These are phyloP conservation scores for Arthroderma uncinatum DNA, from an alignment of 2,329 filamentous ascomycete species.

Conservation along the genomic window DNA sequence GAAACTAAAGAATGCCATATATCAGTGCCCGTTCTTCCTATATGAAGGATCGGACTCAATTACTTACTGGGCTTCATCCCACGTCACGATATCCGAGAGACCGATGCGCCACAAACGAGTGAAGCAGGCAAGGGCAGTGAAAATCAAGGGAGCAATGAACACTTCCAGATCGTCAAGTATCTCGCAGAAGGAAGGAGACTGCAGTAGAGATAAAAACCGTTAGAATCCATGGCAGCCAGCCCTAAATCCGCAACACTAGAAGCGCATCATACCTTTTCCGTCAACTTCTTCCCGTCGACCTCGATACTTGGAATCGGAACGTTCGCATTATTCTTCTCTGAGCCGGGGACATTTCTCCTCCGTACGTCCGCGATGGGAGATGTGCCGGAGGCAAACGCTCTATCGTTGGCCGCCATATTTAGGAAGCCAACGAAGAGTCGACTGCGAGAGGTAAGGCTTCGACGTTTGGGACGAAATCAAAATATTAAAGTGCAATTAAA, in stretches of 20 bases:
- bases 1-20: slow-evolving; percentile 26
- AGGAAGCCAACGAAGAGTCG: not conserved
- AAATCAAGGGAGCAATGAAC: slow-evolving; percentile 52
- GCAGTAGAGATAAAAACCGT: not conserved
- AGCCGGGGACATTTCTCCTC: slow-evolving; percentile 32
- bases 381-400: slow-evolving; percentile 27
- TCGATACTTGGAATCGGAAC: slow-evolving; percentile 16
- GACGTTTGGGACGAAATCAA: not conserved
- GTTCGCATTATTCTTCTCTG: slow-evolving; percentile 21
- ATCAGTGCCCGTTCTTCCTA: not conserved
- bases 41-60: slow-evolving; percentile 6
- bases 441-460: not conserved
- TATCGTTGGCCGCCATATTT: slow-evolving; percentile 25
- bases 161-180: slow-evolving; percentile 49
- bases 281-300: slow-evolving; percentile 27
- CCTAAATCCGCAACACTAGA: not conserved
- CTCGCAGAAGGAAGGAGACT: slow-evolving; percentile 22
- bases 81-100: slow-evolving; percentile 59
- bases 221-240: not conserved
- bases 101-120: slow-evolving; percentile 59
- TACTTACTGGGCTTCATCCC: slow-evolving; percentile 63
- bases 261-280: slow-evolving; percentile 24
- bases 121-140: slow-evolving; percentile 53
- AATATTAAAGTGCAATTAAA: not conserved
- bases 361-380: slow-evolving; percentile 29